phyloP scores from a whole-genome alignment of 2,329 filamentous ascomycete genomes.

The Sporothrix sp. region DNA sequence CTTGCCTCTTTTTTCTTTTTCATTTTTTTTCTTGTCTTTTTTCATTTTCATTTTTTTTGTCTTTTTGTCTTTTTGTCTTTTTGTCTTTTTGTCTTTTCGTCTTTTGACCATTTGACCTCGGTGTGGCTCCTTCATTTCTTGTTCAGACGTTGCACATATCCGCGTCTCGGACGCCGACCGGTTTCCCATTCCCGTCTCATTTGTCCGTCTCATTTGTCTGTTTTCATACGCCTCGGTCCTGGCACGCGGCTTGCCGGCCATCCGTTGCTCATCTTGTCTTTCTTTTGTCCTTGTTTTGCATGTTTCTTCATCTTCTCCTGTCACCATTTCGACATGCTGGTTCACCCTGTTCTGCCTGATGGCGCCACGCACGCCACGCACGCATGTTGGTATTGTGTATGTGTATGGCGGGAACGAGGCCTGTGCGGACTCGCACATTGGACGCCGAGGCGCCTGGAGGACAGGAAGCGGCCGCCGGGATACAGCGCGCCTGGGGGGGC shows the following conservation, averaged over 20 bases:
- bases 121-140: too few species aligned
- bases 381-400: slow-evolving; percentile 1
- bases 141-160: too few species aligned
- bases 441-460: too few species aligned
- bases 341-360: too few species aligned
- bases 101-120: not conserved
- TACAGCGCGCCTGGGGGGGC: too few species aligned
- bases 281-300: not conserved
- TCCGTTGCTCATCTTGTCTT: not conserved
- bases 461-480: too few species aligned
- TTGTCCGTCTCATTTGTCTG: too few species aligned
- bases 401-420: too few species aligned
- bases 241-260: not conserved
- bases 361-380: not conserved
- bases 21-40: not conserved
- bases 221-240: too few species aligned
- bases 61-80: not conserved
- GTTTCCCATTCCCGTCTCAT: too few species aligned
- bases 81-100: not conserved
- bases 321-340: not conserved
- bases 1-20: not conserved
- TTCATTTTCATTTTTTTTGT: not conserved
- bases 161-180: too few species aligned
- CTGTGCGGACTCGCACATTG: too few species aligned
- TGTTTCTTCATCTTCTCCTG: not conserved